Percentiles rank a stretch among this genome's conserved stretches.
Conservation (phyloP, 2,329 filamentous ascomycete species). For the Amauroascus verrucosus region DNA sequence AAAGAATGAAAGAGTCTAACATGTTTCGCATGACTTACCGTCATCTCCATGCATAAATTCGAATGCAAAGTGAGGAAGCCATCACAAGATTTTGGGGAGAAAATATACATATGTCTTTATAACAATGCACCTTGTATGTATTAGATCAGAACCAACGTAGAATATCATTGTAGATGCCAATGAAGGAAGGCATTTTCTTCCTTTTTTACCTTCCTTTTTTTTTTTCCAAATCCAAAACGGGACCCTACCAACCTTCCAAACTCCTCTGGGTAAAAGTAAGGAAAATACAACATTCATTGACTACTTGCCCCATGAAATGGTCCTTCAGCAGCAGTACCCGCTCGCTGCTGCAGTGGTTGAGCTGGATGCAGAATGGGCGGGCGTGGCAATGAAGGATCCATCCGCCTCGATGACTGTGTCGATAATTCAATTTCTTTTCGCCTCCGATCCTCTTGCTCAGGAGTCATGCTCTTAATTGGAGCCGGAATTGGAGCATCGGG, state of each 20-base stretch:
- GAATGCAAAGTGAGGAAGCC: too few relatives aligned
- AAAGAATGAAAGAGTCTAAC: too few relatives aligned
- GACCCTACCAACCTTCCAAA: not conserved
- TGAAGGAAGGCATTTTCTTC: too few relatives aligned
- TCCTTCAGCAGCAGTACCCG: not conserved
- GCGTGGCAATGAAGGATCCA: not conserved
- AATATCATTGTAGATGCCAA: not conserved
- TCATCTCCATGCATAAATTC: too few relatives aligned
- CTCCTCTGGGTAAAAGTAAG: not conserved
- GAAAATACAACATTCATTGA: not conserved
- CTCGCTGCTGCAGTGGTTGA: not conserved
- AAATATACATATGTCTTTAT: not conserved
- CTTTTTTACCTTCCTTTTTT: too few relatives aligned
- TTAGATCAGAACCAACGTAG: not conserved
- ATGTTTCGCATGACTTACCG: too few relatives aligned
- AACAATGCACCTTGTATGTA: not conserved
- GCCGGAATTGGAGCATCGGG: slow-evolving; percentile 35
- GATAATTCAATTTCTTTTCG: slow-evolving; percentile 28
- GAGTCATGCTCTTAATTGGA: slow-evolving; percentile 36
- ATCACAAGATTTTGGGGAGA: not conserved
- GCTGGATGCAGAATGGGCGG: not conserved
- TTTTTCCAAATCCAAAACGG: not conserved
- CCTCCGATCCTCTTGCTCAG: slow-evolving; percentile 34
- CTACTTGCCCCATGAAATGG: not conserved
- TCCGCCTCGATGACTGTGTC: not conserved